Base-by-base conservation (phyloP, 345 rosid genomes). In the Clausena lansium region DNA sequence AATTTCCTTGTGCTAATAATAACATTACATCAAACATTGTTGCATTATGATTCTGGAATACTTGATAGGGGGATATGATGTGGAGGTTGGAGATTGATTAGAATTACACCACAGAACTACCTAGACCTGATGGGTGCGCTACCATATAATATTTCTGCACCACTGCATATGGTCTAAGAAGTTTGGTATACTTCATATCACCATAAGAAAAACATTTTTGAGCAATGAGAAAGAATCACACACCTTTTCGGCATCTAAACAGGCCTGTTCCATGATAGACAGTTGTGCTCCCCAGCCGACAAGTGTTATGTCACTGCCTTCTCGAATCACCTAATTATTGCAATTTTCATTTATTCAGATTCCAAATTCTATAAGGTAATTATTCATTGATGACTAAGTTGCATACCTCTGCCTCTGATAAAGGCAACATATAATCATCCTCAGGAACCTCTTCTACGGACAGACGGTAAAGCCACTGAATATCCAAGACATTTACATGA, bases 281-380 rank as follows among this genome's bases (percentile, higher is more conserved):
- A 95, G 92, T 76, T 95, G 98, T 24, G 98, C 97, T 83, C 98
- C 97, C 98, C 98, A 95, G 68, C 98, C 97, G 38, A 95, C 95
- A 59, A 95, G 85, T 19, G 98, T 90, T 79, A 95, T 91, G 83
- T 95, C 98, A 66, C 76, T 89, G 81, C 98, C 98, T 83, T 93
- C 86, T 81, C 87, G 90, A 57, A 93, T 89, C 80, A 95, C 95
- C 97, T 95, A 79, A 32, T 28, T 20, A 82, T n/a, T 78, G 59
- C 38, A n/a, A 67, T 57, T 55, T 25, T 7, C 58, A 54, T 71
- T 81, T 71, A 62, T 20, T 82, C 33, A 36, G 77, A 68, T 66
- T 25, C 52, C 70, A 59, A 65, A 80, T 60, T 76, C 52, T 22
- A 66, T 74, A 20, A 25, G 33, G 61, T 9, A 76, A 36, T 35